Evolutionary conservation across 2,329 filamentous ascomycete genomes (phyloP), one percentile per base, ranked within the genome.

Genomic region (Paecilomyces fulvus): DNA sequence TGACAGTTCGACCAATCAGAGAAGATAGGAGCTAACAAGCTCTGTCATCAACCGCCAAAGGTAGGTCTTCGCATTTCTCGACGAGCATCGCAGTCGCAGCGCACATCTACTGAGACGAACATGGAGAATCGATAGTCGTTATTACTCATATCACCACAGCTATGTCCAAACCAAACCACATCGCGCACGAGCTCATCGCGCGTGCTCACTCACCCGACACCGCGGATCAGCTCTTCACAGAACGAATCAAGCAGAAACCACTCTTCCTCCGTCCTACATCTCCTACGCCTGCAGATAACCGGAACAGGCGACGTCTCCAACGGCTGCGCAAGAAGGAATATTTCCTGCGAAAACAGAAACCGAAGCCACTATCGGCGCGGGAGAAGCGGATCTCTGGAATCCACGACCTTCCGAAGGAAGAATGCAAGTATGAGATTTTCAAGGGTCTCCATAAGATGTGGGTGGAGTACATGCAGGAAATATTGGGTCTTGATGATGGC

Each of bases 161-260:
- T 31, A 60, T 60, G 57, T 43, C 57, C n/a, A 14, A 51, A 55
- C 67, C 57, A 67, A 65, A 59, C 51, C 69, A 78, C 61, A 73
- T 83, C 9, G 85, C 83, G 0, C 80, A 84, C 61, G 75, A 79
- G 7, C 84, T 96, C 53, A 86, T 97, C 54, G 74, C 81, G 5
- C 86, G 89, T 65, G 90, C 90, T 9, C 90, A 96, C 74, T 87
- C 89, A 1, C 86, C 90, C 25, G 81, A 87, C 61, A 85, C 82
- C 56, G 83, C 86, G 55, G 76, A 78, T 31, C 81, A 84, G 55
- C 89, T 96, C 72, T 92, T 88, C 78, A 79, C 81, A 60, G 89
- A 95, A 61, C 91, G 91, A 73, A 84, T 96, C 70, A 84, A 90
- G 65, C 86, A 90, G 68, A 90, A 90, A 51, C 86, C 90, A 0